Percentiles rank a stretch among this genome's conserved stretches.
These are phyloP conservation scores for Lindgomyces ingoldianus DNA, from an alignment of 495 filamentous ascomycete genomes.

Conservation along the genomic window DNA sequence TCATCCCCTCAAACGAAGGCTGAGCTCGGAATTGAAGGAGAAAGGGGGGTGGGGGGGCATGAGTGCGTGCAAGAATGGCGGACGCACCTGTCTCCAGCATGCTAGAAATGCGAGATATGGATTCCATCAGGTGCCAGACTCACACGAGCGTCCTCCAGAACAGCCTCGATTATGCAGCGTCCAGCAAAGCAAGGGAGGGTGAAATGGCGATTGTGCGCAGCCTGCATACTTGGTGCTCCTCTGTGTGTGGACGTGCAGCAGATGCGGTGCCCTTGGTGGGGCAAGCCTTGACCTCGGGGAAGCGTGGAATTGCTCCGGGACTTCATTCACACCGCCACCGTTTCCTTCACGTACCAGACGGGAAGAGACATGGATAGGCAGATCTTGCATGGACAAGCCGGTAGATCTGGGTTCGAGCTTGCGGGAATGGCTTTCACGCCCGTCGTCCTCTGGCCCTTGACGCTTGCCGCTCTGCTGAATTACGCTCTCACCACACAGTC, in stretches of 20 bases:
- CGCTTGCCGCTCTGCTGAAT: slow-evolving; percentile 62
- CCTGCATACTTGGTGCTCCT: background rate
- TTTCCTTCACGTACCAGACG: background rate
- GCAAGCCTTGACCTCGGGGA: background rate
- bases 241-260: background rate
- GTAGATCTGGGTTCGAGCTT: background rate
- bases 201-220: slow-evolving; percentile 8
- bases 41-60: background rate
- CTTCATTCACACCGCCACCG: background rate
- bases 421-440: slow-evolving; percentile 38
- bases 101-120: slow-evolving; percentile 89
- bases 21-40: background rate
- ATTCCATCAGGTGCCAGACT: too few species aligned
- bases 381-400: background rate
- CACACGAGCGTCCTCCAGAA: too few species aligned
- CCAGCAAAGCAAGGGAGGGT: background rate
- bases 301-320: background rate
- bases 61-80: slow-evolving; percentile 9
- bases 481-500: slow-evolving; percentile 60
- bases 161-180: slow-evolving; percentile 10
- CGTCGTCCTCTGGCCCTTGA: slow-evolving; percentile 52
- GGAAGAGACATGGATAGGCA: background rate
- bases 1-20: background rate
- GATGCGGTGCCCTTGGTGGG: background rate
- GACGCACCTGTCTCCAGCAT: slow-evolving; percentile 84